A percentile compares a stretch with the other conserved stretches of the same genome.
phyloP scores from a whole-genome alignment of 2,329 filamentous ascomycete genomes.

The Botrytis cinerea region DNA sequence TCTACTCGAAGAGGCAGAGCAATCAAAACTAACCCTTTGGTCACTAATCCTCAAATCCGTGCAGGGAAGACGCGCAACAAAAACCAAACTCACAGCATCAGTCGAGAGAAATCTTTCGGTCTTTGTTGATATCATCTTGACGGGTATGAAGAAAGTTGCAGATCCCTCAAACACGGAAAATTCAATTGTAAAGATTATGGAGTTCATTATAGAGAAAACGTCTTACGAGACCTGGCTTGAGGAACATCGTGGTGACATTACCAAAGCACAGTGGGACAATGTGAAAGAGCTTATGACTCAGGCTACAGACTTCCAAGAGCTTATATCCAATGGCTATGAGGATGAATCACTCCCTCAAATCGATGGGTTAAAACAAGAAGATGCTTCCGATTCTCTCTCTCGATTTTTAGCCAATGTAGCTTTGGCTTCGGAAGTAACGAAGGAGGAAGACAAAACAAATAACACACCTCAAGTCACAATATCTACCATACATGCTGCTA shows the following conservation, averaged over 20 bases:
- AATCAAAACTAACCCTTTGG: conserved; percentile 72
- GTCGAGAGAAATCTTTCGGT: conserved; percentile 58
- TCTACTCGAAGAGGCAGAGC: conserved; percentile 75
- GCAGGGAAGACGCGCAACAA: conserved; percentile 52
- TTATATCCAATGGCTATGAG: conserved; percentile 42
- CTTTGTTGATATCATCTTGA: conserved; percentile 62
- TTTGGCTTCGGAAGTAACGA: conserved; percentile 77
- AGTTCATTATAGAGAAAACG: conserved; percentile 63
- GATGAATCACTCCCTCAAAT: conserved; percentile 65
- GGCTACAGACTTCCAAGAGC: conserved; percentile 65
- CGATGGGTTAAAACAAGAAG: conserved; percentile 68
- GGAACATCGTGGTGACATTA: conserved; percentile 69
- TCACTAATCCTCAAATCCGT: conserved; percentile 62
- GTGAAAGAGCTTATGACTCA: conserved; percentile 84
- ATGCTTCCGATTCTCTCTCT: conserved; percentile 65
- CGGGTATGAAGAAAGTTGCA: conserved; percentile 55
- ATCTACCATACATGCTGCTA: conserved; percentile 94
- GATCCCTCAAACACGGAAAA: conserved; percentile 28
- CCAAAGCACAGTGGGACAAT: conserved; percentile 82
- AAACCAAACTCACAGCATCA: conserved; percentile 56
- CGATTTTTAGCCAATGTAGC: conserved; percentile 88
- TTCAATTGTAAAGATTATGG: conserved; percentile 46
- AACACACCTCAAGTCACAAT: conserved; percentile 74
- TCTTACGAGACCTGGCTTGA: conserved; percentile 74
- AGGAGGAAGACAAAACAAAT: conserved; percentile 58